phyloP scores from a whole-genome alignment of 1,284 basidiomycete species.

The Phaffia rhodozyma region DNA sequence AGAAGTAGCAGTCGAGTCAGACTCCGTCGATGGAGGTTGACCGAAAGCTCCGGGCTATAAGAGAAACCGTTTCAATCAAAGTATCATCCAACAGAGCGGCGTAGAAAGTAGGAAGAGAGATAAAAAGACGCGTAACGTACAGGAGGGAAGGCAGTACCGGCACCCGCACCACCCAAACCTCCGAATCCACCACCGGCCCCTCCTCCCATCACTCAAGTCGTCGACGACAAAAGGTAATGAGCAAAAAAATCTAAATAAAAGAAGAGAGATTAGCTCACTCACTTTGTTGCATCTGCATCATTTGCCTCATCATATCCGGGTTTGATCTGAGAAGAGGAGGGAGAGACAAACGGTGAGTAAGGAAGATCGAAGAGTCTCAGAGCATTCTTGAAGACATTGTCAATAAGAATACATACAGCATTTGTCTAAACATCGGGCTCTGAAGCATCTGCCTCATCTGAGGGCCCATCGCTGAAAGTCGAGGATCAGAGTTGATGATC shows the following conservation, averaged over 20 bases:
- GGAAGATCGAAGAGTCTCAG: too few relatives aligned
- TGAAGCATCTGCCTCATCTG: constrained; percentile 68
- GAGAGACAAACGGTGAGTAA: not conserved
- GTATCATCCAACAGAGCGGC: not conserved
- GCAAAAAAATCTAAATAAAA: constrained; percentile 15
- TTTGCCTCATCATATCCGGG: constrained; percentile 60
- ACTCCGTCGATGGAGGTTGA: constrained; percentile 18
- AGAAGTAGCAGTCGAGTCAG: constrained; percentile 21
- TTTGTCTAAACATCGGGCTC: constrained; percentile 15
- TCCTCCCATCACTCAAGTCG: constrained; percentile 27
- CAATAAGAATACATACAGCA: too few relatives aligned
- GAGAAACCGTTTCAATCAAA: not conserved
- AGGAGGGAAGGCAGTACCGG: constrained; percentile 13
- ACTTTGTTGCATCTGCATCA: constrained; percentile 59
- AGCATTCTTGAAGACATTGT: too few relatives aligned
- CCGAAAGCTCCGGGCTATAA: constrained; percentile 19
- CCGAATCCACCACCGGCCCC: constrained; percentile 26
- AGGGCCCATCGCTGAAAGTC: constrained; percentile 63
- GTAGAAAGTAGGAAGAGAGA: constrained; percentile 1
- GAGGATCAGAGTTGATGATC: constrained; percentile 67
- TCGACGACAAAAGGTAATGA: constrained; percentile 11
- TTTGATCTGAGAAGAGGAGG: constrained; percentile 42
- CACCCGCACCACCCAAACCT: constrained; percentile 24
- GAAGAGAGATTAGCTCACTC: not conserved
- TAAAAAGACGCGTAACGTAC: constrained; percentile 7